Conservation (phyloP, 345 rosid genomes). For the Acer campestre region DNA sequence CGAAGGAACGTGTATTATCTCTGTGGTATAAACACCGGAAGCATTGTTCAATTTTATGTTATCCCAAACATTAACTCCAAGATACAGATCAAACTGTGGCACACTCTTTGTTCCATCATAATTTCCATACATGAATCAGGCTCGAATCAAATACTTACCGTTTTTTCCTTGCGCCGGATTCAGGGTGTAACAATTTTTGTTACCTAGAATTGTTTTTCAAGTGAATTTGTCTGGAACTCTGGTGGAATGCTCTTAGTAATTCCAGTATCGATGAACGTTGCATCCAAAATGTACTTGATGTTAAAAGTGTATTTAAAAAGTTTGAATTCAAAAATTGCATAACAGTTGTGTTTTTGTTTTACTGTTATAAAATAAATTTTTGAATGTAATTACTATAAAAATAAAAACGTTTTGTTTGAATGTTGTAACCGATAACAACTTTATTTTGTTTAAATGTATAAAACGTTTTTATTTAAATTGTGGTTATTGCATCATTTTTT, state of each 20-base stretch:
- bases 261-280: slow-evolving; percentile 15
- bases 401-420: no score
- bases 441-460: no score
- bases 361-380: no score
- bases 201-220: slow-evolving; percentile 1
- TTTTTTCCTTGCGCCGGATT: background rate
- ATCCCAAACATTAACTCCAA: slow-evolving; percentile 27
- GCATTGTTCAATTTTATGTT: slow-evolving; percentile 6
- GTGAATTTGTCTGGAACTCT: background rate
- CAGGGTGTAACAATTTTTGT: slow-evolving; percentile 27
- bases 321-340: no score
- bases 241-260: background rate
- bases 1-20: slow-evolving; percentile 20
- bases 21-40: background rate
- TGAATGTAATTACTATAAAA: no score
- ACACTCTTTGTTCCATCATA: slow-evolving; percentile 15
- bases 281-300: slow-evolving; percentile 18
- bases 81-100: slow-evolving; percentile 22
- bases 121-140: slow-evolving; percentile 17
- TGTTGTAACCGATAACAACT: no score
- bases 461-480: no score
- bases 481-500: no score
- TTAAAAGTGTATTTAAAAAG: no score
- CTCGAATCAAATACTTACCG: slow-evolving; percentile 25
- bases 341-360: no score